Base-by-base conservation (phyloP, 352 stramenopile genomes). In the Phytophthora syringae region DNA sequence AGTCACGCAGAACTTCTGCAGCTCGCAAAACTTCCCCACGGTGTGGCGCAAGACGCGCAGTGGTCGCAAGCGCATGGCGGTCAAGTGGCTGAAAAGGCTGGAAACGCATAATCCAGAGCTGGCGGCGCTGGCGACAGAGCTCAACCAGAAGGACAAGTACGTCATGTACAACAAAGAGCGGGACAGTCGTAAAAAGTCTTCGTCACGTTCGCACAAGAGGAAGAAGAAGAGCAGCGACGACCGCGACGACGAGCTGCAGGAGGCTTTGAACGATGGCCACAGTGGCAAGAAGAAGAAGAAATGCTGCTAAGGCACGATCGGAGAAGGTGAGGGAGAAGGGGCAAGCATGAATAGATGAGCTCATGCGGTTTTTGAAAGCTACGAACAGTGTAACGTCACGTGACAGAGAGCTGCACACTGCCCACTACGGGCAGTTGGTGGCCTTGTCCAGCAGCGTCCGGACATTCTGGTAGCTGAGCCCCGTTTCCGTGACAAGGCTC, bases 1-100 rank as follows among this genome's bases (percentile, higher is more conserved):
- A 13, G 91, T 98, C 49, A 98, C 94, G 10, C 94, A 98, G 47
- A 98, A 98, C 58, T 98, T 92, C 51, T 97, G 97, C 62, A 97
- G 88, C 53, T 78, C 70, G 24, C 77, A 93, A 56, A 98, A 98
- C 67, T 94, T 98, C 54, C 74, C 78, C 28, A 65, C 81, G 13
- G 86, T 94, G 52, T 94, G 86, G 86, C 79, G 82, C 47, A 92
- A 92, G 59, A 98, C 96, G n/a, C 87, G 96, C 21, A 86, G 71
- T 1, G 94, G 95, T 11, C 82, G 96, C 57, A 98, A 97, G 66
- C 92, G 92, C 45, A 99, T 99, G 95, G 92, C 96, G 1, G 92
- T 91, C 48, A 98, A 97, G 67, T 98, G 94, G 94, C 79, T 99
- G 20, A 54, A 73, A 21, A 84, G 88, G 59, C 77, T 99, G 2